Conservation (phyloP, 495 filamentous ascomycete genomes). For the Annulohypoxylon bovei region DNA sequence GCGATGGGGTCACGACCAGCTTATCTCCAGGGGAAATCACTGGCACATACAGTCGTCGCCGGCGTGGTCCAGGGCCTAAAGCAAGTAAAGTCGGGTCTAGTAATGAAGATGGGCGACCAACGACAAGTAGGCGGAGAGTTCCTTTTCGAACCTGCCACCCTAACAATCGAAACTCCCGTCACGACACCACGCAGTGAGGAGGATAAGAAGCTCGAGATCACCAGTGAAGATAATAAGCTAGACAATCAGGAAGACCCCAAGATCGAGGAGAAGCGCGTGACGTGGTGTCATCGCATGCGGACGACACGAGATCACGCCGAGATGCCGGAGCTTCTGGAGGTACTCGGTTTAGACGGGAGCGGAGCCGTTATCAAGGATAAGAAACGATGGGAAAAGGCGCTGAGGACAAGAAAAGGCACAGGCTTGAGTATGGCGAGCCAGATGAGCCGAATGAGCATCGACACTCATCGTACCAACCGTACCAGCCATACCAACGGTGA, state of each 20-base stretch:
- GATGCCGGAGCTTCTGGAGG: constrained; percentile 67
- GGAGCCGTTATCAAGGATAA: constrained; percentile 50
- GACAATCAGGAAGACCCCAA: constrained; percentile 32
- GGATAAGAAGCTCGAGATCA: constrained; percentile 26
- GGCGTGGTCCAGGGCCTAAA: constrained; percentile 68
- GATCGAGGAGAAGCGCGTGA: constrained; percentile 65
- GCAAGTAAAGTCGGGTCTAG: constrained; percentile 61
- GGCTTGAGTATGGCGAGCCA: constrained; percentile 55
- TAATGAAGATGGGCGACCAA: constrained; percentile 72
- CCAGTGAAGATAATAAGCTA: constrained; percentile 40
- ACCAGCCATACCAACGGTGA: constrained; percentile 13
- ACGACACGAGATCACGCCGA: constrained; percentile 82
- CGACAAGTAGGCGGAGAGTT: constrained; percentile 87
- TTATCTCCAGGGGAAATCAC: constrained; percentile 66
- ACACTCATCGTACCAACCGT: constrained; percentile 19
- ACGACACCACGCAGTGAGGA: constrained; percentile 45
- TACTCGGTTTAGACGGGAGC: constrained; percentile 67
- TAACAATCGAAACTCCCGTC: constrained; percentile 47
- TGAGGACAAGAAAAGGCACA: constrained; percentile 56
- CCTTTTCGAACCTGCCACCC: constrained; percentile 67
- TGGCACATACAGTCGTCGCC: constrained; percentile 56
- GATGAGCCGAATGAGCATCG: constrained; percentile 50
- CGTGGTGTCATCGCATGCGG: constrained; percentile 87
- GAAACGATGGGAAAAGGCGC: constrained; percentile 55
- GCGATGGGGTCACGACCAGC: constrained; percentile 70